Conservation (phyloP, 306 rosid species). For the Abrus pulchellus region DNA sequence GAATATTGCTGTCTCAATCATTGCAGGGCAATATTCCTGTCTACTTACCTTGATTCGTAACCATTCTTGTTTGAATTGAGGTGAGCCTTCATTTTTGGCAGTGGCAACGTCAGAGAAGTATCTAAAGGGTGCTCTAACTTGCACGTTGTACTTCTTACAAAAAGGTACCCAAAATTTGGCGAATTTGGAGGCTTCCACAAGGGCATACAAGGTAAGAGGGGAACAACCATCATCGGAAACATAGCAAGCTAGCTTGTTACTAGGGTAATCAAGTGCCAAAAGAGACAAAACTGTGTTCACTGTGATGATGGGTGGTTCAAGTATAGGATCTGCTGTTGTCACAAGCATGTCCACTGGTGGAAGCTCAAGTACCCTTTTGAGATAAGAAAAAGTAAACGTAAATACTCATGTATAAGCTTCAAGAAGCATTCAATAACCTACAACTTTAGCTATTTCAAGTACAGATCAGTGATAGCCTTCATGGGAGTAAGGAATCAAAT, state of each 20-base stretch:
- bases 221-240: constrained; percentile 82
- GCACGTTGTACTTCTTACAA: constrained; percentile 62
- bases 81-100: neutral
- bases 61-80: constrained; percentile 60
- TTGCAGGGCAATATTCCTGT: neutral
- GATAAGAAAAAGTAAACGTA: neutral
- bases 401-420: neutral
- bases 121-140: constrained; percentile 70
- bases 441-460: neutral
- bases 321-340: constrained; percentile 70
- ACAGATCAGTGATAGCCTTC: no score
- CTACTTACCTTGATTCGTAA: constrained; percentile 59
- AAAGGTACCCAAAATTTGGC: constrained; percentile 74
- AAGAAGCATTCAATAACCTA: neutral
- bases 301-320: constrained; percentile 72
- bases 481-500: neutral
- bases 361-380: constrained; percentile 60
- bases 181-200: constrained; percentile 64
- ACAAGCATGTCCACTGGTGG: constrained; percentile 73
- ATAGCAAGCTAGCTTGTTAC: constrained; percentile 75
- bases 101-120: constrained; percentile 47
- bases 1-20: neutral
- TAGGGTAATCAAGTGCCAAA: constrained; percentile 70
- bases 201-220: constrained; percentile 62
- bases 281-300: constrained; percentile 77